Evolutionary conservation across 495 filamentous ascomycete genomes (phyloP).

Genomic region (Lasiosphaeria miniovina): DNA sequence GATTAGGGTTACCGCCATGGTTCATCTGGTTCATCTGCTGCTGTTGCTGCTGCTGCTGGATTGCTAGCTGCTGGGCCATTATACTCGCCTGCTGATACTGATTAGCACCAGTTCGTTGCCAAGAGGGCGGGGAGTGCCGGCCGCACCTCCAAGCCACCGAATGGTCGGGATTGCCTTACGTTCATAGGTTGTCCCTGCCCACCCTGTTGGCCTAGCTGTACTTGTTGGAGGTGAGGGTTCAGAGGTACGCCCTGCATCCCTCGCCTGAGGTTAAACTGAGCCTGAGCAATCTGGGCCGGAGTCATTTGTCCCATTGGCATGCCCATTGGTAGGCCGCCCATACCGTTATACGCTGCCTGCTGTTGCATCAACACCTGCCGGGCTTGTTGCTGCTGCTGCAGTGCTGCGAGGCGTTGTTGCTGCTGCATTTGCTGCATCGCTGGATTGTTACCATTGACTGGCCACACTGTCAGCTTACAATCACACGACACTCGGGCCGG

Average conservation of each 20-base stretch:
- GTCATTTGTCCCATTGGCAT: slow-evolving; percentile 52
- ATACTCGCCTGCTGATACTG: slow-evolving; percentile 10
- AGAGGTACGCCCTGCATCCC: slow-evolving; percentile 37
- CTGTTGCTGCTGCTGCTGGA: slow-evolving; percentile 36
- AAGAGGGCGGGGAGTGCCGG: background rate
- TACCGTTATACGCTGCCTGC: slow-evolving; percentile 38
- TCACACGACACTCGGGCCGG: background rate
- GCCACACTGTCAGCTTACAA: slow-evolving; percentile 14
- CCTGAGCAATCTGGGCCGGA: slow-evolving; percentile 14
- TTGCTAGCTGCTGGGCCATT: slow-evolving; percentile 28
- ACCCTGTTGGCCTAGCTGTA: slow-evolving; percentile 33
- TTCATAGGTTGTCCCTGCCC: slow-evolving; percentile 42
- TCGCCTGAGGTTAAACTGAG: slow-evolving; percentile 23
- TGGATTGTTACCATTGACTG: slow-evolving; percentile 51
- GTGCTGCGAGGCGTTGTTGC: slow-evolving; percentile 31
- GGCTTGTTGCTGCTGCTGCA: slow-evolving; percentile 43
- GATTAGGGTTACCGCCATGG: slow-evolving; percentile 37
- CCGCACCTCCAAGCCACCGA: background rate
- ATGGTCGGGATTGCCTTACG: slow-evolving; percentile 23
- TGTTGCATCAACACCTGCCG: slow-evolving; percentile 49
- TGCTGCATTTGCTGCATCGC: slow-evolving; percentile 50
- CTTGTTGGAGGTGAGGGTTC: slow-evolving; percentile 46
- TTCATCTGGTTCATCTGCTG: slow-evolving; percentile 48
- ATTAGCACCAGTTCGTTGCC: slow-evolving; percentile 19
- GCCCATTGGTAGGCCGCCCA: slow-evolving; percentile 56